A percentile compares a stretch with the other conserved stretches of the same genome.
phyloP scores from a whole-genome alignment of 1,284 basidiomycete species.

The Mycosarcoma maydis region DNA sequence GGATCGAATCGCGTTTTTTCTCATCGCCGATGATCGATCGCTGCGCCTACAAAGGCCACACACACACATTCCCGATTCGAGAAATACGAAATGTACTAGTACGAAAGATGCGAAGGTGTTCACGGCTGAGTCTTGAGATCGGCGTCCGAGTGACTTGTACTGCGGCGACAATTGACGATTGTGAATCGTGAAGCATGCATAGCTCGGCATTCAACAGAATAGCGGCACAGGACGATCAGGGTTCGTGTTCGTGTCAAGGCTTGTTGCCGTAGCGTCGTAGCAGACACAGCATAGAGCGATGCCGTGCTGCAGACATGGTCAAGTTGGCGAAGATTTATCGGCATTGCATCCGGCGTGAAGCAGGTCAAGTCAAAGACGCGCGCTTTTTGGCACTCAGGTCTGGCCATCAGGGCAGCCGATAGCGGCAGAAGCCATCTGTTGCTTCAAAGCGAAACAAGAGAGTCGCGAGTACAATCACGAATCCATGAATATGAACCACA shows the following conservation, averaged over 20 bases:
- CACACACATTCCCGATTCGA: no score
- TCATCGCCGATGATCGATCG: slow-evolving; percentile 15
- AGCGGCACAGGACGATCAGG: no score
- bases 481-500: no score
- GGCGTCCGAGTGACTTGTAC: not conserved
- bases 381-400: no score
- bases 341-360: not conserved
- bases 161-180: no score
- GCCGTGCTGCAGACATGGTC: not conserved
- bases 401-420: no score
- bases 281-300: not conserved
- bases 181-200: slow-evolving; percentile 1
- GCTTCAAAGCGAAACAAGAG: no score
- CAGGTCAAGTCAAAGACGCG: slow-evolving; percentile 4
- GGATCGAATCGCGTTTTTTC: slow-evolving; percentile 17
- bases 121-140: no score
- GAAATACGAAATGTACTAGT: slow-evolving; percentile 27
- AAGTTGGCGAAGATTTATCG: not conserved
- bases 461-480: no score
- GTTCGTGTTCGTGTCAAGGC: no score
- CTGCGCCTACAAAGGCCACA: not conserved
- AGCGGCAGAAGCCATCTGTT: no score
- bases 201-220: slow-evolving; percentile 14
- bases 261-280: no score
- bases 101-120: slow-evolving; percentile 4